Percentiles rank a stretch among this genome's conserved stretches.
phyloP scores from a whole-genome alignment of 2,329 filamentous ascomycete genomes.

The Aspergillus ustus region DNA sequence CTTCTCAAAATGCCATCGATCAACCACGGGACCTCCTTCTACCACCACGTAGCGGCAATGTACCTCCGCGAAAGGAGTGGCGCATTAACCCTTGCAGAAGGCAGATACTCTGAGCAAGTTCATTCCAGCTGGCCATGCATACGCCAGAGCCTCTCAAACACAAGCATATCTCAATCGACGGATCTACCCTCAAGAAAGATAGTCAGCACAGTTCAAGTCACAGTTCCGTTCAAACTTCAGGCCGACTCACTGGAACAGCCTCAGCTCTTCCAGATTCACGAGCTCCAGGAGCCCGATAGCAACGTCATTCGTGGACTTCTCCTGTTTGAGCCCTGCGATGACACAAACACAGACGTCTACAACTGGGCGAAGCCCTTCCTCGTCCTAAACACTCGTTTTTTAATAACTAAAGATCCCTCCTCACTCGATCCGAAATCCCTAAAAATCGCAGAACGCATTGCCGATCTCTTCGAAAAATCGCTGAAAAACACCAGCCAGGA shows the following conservation, averaged over 20 bases:
- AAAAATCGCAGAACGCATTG: background rate
- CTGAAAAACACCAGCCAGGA: background rate
- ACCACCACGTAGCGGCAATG: background rate
- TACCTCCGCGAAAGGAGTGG: background rate
- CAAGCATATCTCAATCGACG: background rate
- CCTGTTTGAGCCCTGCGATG: background rate
- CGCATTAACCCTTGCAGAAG: background rate
- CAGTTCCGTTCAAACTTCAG: background rate
- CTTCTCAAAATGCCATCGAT: background rate
- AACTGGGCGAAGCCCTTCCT: background rate
- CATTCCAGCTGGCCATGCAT: background rate
- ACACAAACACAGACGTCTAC: background rate
- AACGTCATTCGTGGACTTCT: background rate
- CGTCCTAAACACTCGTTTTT: background rate
- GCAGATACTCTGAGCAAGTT: background rate
- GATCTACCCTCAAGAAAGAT: background rate
- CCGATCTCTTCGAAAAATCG: background rate
- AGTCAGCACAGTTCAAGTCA: background rate
- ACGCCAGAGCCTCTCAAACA: background rate
- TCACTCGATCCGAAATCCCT: background rate
- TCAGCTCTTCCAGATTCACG: background rate
- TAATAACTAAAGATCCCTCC: background rate
- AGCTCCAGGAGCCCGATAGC: background rate
- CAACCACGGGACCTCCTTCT: background rate
- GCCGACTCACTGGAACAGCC: background rate